These are phyloP conservation scores for Apiotrichum laibachii DNA, from an alignment of 1,284 basidiomycete species.

Conservation along the genomic window DNA sequence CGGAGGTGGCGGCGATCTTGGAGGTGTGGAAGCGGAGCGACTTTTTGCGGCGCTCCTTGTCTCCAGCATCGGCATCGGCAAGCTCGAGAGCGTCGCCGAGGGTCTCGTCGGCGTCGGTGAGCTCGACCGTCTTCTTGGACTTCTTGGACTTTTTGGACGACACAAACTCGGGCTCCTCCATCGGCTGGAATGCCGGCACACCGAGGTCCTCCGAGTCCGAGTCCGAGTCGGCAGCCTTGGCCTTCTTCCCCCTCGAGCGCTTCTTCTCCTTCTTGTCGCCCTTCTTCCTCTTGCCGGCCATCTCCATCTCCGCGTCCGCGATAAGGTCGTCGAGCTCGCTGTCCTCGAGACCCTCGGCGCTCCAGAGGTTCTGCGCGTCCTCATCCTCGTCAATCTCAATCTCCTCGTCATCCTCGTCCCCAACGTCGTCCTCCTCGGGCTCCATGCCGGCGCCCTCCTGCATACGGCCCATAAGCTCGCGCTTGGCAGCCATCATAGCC, in stretches of 20 bases:
- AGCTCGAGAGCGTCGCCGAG: slow-evolving; percentile 74
- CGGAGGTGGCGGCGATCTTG: slow-evolving; percentile 74
- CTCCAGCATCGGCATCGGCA: slow-evolving; percentile 66
- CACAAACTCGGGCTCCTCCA: slow-evolving; percentile 38
- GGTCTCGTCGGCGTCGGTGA: slow-evolving; percentile 55
- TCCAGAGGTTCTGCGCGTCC: slow-evolving; percentile 36
- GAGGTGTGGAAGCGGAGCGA: slow-evolving; percentile 87
- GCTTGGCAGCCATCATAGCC: slow-evolving; percentile 29
- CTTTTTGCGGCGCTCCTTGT: slow-evolving; percentile 75
- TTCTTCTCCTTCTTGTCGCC: slow-evolving; percentile 29
- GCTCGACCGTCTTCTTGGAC: slow-evolving; percentile 22
- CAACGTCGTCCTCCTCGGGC: slow-evolving; percentile 18
- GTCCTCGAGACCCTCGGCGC: slow-evolving; percentile 39
- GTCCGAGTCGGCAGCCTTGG: slow-evolving; percentile 9
- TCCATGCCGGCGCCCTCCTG: slow-evolving; percentile 20
- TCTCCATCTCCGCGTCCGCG: slow-evolving; percentile 34
- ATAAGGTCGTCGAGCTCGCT: slow-evolving; percentile 45
- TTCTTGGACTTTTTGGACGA: slow-evolving; percentile 28
- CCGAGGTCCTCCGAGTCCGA: slow-evolving; percentile 9
- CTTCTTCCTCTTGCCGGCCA: slow-evolving; percentile 20
- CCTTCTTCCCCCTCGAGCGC: slow-evolving; percentile 50
- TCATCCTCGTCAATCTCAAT: slow-evolving; percentile 25
- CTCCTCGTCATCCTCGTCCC: slow-evolving; percentile 11
- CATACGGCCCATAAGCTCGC: slow-evolving; percentile 26
- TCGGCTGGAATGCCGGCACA: slow-evolving; percentile 38